A percentile compares a stretch with the other conserved stretches of the same genome.
phyloP scores from a whole-genome alignment of 225 moss, liverwort and hornwort species.

The Polytrichum formosum region DNA sequence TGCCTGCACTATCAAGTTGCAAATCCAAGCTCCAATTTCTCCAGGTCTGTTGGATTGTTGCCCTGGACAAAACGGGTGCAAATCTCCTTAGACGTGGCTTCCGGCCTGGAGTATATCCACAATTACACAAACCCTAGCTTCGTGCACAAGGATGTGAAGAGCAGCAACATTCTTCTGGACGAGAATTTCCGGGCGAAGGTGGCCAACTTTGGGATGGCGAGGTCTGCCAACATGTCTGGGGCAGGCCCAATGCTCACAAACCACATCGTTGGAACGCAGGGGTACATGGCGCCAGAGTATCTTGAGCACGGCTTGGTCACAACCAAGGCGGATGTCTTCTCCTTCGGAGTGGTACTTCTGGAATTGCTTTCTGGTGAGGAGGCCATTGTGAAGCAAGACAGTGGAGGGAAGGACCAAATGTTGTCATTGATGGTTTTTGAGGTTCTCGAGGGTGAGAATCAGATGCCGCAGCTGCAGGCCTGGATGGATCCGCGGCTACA shows the following conservation, averaged over 20 bases:
- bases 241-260: constrained; percentile 49
- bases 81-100: constrained; percentile 69
- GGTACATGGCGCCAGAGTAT: constrained; percentile 89
- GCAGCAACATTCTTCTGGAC: constrained; percentile 76
- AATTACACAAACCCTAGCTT: constrained; percentile 71
- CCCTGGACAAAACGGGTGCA: constrained; percentile 65
- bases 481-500: constrained; percentile 68
- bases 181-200: constrained; percentile 69
- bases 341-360: constrained; percentile 77
- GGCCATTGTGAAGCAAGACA: constrained; percentile 9
- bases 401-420: constrained; percentile 26
- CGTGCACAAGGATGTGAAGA: constrained; percentile 84
- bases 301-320: constrained; percentile 68
- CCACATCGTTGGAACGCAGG: constrained; percentile 76
- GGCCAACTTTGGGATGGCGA: constrained; percentile 79
- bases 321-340: constrained; percentile 70
- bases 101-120: constrained; percentile 83
- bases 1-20: constrained; percentile 54
- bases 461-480: constrained; percentile 30
- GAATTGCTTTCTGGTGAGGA: constrained; percentile 40
- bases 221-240: constrained; percentile 24
- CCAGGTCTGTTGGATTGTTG: constrained; percentile 46
- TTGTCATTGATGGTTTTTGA: constrained; percentile 45
- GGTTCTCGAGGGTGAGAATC: constrained; percentile 39
- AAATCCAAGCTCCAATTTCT: constrained; percentile 32